Base-by-base conservation (phyloP, 1,284 basidiomycete species). In the Rhodotorula sp. region DNA sequence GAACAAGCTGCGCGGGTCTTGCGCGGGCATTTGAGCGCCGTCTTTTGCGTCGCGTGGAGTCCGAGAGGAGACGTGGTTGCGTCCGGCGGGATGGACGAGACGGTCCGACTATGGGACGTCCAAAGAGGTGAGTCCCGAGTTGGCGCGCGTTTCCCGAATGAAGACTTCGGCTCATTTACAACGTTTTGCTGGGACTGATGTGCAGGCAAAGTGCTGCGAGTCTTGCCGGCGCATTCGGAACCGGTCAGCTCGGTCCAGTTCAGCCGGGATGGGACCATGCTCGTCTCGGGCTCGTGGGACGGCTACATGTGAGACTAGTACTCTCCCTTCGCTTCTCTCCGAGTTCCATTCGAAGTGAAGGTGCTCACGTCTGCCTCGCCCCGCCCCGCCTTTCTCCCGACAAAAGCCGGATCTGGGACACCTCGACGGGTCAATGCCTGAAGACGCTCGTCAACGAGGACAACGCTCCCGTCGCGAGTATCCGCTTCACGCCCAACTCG, bases 401-500 rank as follows among this genome's bases (percentile, higher is more conserved):
- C 23, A 14, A 2, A 78, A 95, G 94, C 80, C 93, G 95, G 64
- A 87, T 97, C 73, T 99, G 97, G 97, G 95, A 98, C 79, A 89
- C 92, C 0, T 89, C 93, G 66, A 95, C 93, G 0, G 97, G 95
- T 2, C 94, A 98, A 81, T 99, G 97, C 82, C 84, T 99, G 56
- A 98, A 95, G 81, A 99, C 97, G 6, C 82, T 99, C 38, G 93
- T 95, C 18, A 95, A 98, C 77, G 93, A 95, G 78, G 92, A 95
- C 74, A 95, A 95, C 82, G 91, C 92, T 5, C 92, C 95, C 66
- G 91, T 95, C 89, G 91, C 90, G 6, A 88, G 90, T 79, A 90
- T 93, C 61, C 85, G 85, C 73, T 98, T 99, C 83, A 92, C 95
- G 18, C 93, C 93, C 0, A 95, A 95, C 77, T 93, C 92, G 1